phyloP scores from a whole-genome alignment of 441 rosid genomes.

The Aleurites moluccanus region DNA sequence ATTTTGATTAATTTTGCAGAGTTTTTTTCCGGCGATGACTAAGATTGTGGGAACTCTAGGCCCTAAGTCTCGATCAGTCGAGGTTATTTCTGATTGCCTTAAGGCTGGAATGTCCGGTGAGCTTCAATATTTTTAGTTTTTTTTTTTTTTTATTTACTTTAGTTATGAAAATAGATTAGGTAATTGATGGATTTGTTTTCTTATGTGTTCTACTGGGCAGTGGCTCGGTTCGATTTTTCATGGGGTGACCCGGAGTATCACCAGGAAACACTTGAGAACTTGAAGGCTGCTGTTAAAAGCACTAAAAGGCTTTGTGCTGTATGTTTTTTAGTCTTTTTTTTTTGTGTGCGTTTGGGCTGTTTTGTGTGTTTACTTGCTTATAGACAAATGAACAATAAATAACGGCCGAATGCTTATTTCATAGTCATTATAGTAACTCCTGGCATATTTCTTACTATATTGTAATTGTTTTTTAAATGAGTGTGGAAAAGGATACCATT shows the following conservation, averaged over 20 bases:
- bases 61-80: slow-evolving; percentile 86
- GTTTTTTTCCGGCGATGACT: slow-evolving; percentile 91
- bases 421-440: no score
- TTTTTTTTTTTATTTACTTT: neutral
- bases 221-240: slow-evolving; percentile 93
- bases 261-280: slow-evolving; percentile 81
- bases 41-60: slow-evolving; percentile 98
- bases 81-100: slow-evolving; percentile 74
- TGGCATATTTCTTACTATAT: no score
- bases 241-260: slow-evolving; percentile 83
- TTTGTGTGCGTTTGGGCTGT: neutral
- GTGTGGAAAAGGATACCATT: no score
- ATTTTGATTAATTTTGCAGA: slow-evolving; percentile 53
- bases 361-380: no score
- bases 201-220: slow-evolving; percentile 29
- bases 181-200: slow-evolving; percentile 11
- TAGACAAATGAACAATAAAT: neutral
- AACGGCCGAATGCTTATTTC: no score
- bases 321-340: slow-evolving; percentile 32
- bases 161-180: slow-evolving; percentile 1
- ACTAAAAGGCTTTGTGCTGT: slow-evolving; percentile 96
- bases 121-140: neutral
- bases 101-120: slow-evolving; percentile 96
- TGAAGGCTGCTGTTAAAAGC: slow-evolving; percentile 76
- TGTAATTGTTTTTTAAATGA: no score